Evolutionary conservation across 495 filamentous ascomycete species (phyloP), one percentile per base, ranked within the genome.

Genomic region (Penicillium salamii): DNA sequence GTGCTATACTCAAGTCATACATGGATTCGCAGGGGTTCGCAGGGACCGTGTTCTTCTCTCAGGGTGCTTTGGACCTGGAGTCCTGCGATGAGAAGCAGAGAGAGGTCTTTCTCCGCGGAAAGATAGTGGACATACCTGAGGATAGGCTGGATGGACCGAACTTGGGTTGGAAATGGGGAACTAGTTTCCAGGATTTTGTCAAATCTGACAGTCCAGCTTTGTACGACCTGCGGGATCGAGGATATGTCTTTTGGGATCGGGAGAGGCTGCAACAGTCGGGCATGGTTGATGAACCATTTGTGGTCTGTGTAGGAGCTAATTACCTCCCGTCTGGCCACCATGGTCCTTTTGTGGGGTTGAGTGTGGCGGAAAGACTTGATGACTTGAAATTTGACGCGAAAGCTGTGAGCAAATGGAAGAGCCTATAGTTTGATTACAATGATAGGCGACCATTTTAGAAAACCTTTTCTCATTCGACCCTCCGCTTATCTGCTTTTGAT

Each of bases 181-280:
- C 43, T 15, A 46, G 42, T 46, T 46, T 46, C 7, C 19, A 35
- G 12, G n/a, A 21, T 1, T 23, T 15, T 21, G 19, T 33, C 29
- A 46, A 36, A 12, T 29, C 42, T 12, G 31, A 46, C 33, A 35
- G 19, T 37, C 32, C 43, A 1, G 33, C 43, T 37, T 26, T 36
- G 33, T 35, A 15, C n/a, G 20, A 36, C 8, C 15, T 37, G 21
- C 20, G 33, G 33, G 17, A 46, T 13, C 31, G 17, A 21, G 43
- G 43, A 1, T 46, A 46, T 37, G 43, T 46, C 14, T 46, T 46
- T 15, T 46, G 43, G 43, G 43, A 46, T 4, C 8, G 15, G 20
- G 8, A 18, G 0, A 21, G 43, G 12, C 15, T 46, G 23, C 8
- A n/a, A 8, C 14, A 19, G 12, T 46, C 43, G n/a, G 43, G 33